Evolutionary conservation across 495 filamentous ascomycete species (phyloP).

Genomic region (Xylaria scruposa): DNA sequence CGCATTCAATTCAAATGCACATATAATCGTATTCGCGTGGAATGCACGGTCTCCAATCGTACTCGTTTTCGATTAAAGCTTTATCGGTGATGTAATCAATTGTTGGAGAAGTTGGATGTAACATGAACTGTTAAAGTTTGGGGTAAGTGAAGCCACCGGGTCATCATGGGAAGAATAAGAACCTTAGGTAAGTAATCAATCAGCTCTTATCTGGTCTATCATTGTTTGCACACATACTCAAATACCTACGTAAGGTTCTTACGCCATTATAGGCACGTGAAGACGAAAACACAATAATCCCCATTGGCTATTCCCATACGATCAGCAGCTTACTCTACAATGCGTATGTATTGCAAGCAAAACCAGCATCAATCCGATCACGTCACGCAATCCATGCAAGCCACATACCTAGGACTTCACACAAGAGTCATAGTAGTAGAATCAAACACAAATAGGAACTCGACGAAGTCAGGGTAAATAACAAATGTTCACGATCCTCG

Average conservation of each 20-base stretch:
- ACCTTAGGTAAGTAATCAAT: background rate
- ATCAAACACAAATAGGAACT: background rate
- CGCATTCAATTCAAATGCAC: background rate
- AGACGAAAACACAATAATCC: background rate
- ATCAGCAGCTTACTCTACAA: background rate
- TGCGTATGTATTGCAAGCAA: background rate
- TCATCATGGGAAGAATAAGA: background rate
- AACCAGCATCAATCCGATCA: background rate
- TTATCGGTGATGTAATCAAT: background rate
- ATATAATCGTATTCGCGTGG: constrained; percentile 16
- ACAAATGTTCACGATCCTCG: constrained; percentile 40
- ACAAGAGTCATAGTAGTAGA: background rate
- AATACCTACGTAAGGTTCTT: background rate
- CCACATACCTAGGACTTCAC: background rate
- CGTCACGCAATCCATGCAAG: constrained; percentile 11
- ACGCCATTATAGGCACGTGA: background rate
- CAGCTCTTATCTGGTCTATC: background rate
- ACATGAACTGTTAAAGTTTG: background rate
- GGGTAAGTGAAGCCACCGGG: background rate
- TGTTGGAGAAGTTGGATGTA: constrained; percentile 1
- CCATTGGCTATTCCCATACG: background rate
- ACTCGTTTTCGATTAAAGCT: constrained; percentile 18
- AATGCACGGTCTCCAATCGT: background rate
- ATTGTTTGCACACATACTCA: background rate
- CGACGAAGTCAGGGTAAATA: background rate